Conservation (phyloP, 345 rosid species). For the Corchorus olitorius region DNA sequence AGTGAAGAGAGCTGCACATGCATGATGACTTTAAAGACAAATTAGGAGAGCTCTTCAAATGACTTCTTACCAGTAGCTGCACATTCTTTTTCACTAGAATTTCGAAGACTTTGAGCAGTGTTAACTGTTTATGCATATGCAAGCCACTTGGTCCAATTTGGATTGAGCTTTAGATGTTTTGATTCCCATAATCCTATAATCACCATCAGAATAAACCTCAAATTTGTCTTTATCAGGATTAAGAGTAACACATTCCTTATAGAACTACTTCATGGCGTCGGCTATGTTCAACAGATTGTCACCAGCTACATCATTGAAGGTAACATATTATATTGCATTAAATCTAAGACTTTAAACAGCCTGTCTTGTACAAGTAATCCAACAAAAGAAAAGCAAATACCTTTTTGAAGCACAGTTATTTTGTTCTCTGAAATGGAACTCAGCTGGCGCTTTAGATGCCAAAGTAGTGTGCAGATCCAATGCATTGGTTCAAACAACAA, state of each 20-base stretch:
- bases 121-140: background rate
- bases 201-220: no score
- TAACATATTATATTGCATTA: no score
- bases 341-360: background rate
- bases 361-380: no score
- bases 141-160: no score
- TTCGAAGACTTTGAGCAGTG: background rate
- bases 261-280: constrained; percentile 1
- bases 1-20: background rate
- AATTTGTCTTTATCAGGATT: background rate
- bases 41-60: background rate
- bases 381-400: background rate
- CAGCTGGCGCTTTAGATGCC: background rate
- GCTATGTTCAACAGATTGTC: background rate
- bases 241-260: constrained; percentile 1
- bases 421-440: background rate
- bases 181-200: background rate
- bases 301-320: constrained; percentile 5
- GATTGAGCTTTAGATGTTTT: no score
- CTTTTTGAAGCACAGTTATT: background rate
- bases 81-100: background rate
- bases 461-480: constrained; percentile 7
- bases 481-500: background rate
- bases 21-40: no score
- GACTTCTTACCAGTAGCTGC: background rate